Evolutionary conservation across 2,329 filamentous ascomycete genomes (phyloP).

Genomic region (Diaporthe vexans): DNA sequence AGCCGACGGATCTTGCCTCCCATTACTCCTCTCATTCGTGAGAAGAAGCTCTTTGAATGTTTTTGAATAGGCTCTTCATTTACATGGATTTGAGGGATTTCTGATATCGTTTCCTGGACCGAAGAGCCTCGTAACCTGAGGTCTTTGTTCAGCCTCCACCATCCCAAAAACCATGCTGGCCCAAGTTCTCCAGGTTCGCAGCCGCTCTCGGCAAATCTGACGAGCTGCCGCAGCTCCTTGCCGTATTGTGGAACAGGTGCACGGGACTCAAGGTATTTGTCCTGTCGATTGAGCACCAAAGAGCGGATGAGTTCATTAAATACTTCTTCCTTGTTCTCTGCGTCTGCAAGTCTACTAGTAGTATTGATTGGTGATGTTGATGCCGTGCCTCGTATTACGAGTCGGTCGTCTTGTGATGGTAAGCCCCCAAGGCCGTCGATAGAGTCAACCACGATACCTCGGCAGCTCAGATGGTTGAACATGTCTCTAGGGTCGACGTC

Average conservation of each 20-base stretch:
- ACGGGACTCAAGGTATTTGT: constrained; percentile 22
- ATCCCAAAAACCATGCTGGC: constrained; percentile 14
- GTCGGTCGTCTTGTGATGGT: neutral
- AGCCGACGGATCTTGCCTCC: constrained; percentile 8
- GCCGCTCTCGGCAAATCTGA: neutral
- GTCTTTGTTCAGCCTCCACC: constrained; percentile 17
- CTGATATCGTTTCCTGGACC: neutral
- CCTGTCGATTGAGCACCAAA: constrained; percentile 30
- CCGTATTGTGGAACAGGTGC: constrained; percentile 13
- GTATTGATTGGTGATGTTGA: constrained; percentile 33
- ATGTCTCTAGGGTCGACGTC: neutral
- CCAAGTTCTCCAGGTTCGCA: neutral
- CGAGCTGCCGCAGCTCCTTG: constrained; percentile 24
- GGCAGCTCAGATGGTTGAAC: constrained; percentile 8
- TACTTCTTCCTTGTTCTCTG: neutral
- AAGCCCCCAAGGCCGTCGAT: constrained; percentile 30
- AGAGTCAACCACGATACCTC: constrained; percentile 20
- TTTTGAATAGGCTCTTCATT: neutral
- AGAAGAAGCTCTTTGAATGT: constrained; percentile 21
- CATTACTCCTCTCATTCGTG: constrained; percentile 24
- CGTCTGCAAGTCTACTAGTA: neutral
- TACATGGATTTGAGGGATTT: rapidly evolving
- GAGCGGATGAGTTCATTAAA: constrained; percentile 9
- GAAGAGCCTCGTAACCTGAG: constrained; percentile 9
- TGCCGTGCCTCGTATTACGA: neutral